Base-by-base conservation (phyloP, 208 protist genomes). In the Histomonas meleagridis region DNA sequence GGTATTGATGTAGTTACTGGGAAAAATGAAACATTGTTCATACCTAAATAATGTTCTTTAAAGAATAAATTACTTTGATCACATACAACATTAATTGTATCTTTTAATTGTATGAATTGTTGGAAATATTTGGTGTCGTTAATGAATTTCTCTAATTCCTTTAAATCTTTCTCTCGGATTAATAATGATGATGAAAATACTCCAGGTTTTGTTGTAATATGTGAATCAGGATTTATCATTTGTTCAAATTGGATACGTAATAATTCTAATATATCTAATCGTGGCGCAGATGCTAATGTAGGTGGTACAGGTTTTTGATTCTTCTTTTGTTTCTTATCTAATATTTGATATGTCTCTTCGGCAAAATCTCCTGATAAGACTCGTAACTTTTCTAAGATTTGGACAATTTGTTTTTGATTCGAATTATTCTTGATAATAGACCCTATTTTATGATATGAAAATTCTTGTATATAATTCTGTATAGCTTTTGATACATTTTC, bases 41-140 rank as follows among this genome's bases (percentile, higher is more conserved):
- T 7, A 38, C 55, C 76, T 40, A 86, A 46, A 49, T 16, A 55
- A 48, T 51, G 38, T 49, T 86, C 76, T 46, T 86, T 86, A 26
- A 51, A 86, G 76, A 51, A 86, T 21, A 86, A n/a, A n/a, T 51
- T 51, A 26, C 46, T 55, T 86, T 86, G 76, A 57, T 86, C 76
- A 48, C 23, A 86, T 53, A 86, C 76, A 3, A 38, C 14, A 16
- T 86, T 46, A 14, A 86, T n/a, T 86, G 76, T 86, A 26, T 18
- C 1, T 7, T 4, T 4, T 2, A 86, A 28, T 9, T 32, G 9
- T 38, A 86, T 18, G 9, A 86, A 55, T 55, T 46, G 16, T 2
- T 38, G n/a, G 76, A 53, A 86, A 55, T 55, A 86, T 28, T 32
- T n/a, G 9, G 76, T 51, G 10, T 55, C 23, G 1, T 57, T 28